Evolutionary conservation across 768 basidiomycete species (phyloP).

Genomic region (Suillus subalutaceus): DNA sequence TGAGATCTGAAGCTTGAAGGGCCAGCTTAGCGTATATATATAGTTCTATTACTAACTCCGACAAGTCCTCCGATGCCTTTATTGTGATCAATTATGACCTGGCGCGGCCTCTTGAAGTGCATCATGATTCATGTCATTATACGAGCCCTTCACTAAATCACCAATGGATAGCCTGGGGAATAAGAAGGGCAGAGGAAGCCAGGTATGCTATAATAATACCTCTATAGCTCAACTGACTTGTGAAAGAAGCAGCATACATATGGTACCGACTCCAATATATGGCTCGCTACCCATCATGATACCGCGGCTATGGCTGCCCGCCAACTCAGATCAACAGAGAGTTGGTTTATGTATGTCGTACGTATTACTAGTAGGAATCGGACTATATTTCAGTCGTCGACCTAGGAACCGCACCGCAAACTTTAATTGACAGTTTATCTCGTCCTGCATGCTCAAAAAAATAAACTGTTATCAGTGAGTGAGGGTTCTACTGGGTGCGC

Average conservation of each 20-base stretch:
- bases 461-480: not conserved
- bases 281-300: not conserved
- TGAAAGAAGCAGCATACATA: not conserved
- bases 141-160: not conserved
- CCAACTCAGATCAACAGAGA: not conserved
- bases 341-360: not conserved
- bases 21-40: not conserved
- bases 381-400: not conserved
- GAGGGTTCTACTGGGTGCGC: not conserved
- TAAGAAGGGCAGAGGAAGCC: not conserved
- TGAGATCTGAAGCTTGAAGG: no score
- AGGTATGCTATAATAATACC: not conserved
- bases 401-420: not conserved
- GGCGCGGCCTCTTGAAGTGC: not conserved
- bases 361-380: not conserved
- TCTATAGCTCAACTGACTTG: not conserved
- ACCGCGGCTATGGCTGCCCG: not conserved
- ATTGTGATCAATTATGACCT: not conserved
- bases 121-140: not conserved
- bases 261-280: not conserved
- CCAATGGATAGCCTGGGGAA: not conserved
- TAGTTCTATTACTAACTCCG: not conserved
- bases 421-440: not conserved
- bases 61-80: not conserved
- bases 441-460: not conserved